Percentiles rank a stretch among this genome's conserved stretches.
phyloP scores from a whole-genome alignment of 2,329 filamentous ascomycete species.

The Fusarium sp. region DNA sequence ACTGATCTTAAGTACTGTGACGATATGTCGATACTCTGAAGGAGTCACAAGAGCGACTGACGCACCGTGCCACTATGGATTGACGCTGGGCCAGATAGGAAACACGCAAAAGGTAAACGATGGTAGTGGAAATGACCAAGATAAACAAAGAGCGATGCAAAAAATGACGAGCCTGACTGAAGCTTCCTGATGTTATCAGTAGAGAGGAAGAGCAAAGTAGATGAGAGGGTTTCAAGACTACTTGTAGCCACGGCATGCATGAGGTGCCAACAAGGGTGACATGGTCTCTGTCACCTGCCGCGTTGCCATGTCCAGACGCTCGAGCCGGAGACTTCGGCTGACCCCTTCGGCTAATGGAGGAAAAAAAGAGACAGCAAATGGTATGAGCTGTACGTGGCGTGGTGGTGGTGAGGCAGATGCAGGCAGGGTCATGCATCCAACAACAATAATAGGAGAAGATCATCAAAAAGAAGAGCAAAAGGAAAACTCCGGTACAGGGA shows the following conservation, averaged over 20 bases:
- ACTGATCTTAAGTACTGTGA: background rate
- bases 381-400: slow-evolving; percentile 16
- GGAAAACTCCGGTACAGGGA: background rate
- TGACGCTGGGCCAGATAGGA: slow-evolving; percentile 9
- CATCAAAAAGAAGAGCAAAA: background rate
- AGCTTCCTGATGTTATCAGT: background rate
- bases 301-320: slow-evolving; percentile 21
- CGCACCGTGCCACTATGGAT: slow-evolving; percentile 24
- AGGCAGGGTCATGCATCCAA: slow-evolving; percentile 11
- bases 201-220: background rate
- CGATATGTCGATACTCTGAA: background rate
- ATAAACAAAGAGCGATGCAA: background rate
- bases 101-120: slow-evolving; percentile 13
- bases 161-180: background rate
- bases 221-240: slow-evolving; percentile 19
- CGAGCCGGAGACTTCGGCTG: slow-evolving; percentile 26
- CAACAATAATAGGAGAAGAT: background rate
- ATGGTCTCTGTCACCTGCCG: background rate
- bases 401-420: slow-evolving; percentile 16
- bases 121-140: background rate
- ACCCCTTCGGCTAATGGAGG: slow-evolving; percentile 23
- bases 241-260: slow-evolving; percentile 16
- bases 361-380: slow-evolving; percentile 17
- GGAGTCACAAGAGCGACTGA: slow-evolving; percentile 12
- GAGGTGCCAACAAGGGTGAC: slow-evolving; percentile 7